Evolutionary conservation across 495 filamentous ascomycete species (phyloP).

Genomic region (Penicillium canescens): DNA sequence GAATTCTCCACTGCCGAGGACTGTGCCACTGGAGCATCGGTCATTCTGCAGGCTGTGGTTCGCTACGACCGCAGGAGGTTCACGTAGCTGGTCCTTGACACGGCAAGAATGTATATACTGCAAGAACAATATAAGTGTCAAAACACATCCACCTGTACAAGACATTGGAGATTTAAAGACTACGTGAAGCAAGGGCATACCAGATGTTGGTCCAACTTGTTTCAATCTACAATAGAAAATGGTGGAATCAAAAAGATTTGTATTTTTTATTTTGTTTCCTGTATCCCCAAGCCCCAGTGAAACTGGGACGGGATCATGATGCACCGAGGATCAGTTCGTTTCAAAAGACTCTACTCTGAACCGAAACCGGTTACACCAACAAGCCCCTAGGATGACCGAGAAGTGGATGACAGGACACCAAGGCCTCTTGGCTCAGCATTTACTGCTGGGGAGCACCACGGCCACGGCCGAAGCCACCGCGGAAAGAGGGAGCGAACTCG

Average conservation of each 20-base stretch:
- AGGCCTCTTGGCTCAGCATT: slow-evolving; percentile 22
- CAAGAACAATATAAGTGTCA: background rate
- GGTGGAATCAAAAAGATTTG: slow-evolving; percentile 26
- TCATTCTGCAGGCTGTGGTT: slow-evolving; percentile 61
- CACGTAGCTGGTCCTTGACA: slow-evolving; percentile 3
- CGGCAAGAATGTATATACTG: background rate
- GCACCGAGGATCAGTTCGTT: slow-evolving; percentile 28
- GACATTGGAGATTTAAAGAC: background rate
- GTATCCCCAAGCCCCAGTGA: slow-evolving; percentile 24
- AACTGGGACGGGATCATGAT: slow-evolving; percentile 21
- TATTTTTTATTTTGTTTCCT: slow-evolving; percentile 32
- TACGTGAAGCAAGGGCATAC: too few relatives aligned
- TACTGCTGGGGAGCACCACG: slow-evolving; percentile 71
- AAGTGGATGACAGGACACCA: slow-evolving; percentile 35
- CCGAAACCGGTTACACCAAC: slow-evolving; percentile 28
- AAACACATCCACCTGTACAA: background rate
- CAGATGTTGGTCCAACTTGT: slow-evolving; percentile 26
- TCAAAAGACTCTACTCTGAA: slow-evolving; percentile 36
- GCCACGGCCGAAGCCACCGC: slow-evolving; percentile 92
- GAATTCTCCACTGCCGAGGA: slow-evolving; percentile 63
- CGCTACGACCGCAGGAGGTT: slow-evolving; percentile 57
- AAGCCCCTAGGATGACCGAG: slow-evolving; percentile 39
- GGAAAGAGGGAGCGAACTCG: slow-evolving; percentile 95
- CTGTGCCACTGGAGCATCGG: slow-evolving; percentile 62
- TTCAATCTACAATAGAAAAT: slow-evolving; percentile 34